These are phyloP conservation scores for Gaertneriomyces sp. DNA, from an alignment of 192 early-diverging fungal genomes.

Conservation along the genomic window DNA sequence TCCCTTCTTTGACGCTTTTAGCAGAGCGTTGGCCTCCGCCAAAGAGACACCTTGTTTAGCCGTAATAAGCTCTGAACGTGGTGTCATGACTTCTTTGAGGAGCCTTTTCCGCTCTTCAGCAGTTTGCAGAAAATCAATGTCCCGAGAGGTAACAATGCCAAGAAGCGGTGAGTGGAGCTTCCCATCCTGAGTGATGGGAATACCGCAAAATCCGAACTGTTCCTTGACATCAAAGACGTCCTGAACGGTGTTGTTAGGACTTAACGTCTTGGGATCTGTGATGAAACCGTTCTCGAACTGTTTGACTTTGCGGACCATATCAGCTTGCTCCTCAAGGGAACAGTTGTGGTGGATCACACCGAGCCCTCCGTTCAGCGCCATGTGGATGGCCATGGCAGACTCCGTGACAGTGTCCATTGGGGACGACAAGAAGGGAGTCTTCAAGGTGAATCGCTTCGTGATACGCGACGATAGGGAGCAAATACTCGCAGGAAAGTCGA, in stretches of 20 bases:
- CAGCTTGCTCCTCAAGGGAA: constrained; percentile 88
- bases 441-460: constrained; percentile 85
- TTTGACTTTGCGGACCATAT: constrained; percentile 96
- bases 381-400: constrained; percentile 95
- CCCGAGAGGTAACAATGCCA: constrained; percentile 94
- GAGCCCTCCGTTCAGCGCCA: constrained; percentile 92
- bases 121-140: constrained; percentile 82
- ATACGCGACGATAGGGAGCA: constrained; percentile 80
- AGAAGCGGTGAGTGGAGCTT: constrained; percentile 83
- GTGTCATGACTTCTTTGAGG: constrained; percentile 85
- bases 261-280: constrained; percentile 84
- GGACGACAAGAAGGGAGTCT: constrained; percentile 89
- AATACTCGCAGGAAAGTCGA: constrained; percentile 83
- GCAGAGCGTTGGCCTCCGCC: constrained; percentile 82
- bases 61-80: constrained; percentile 64
- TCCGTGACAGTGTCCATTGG: constrained; percentile 99
- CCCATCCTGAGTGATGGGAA: constrained; percentile 92
- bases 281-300: constrained; percentile 99
- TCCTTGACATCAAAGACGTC: constrained; percentile 87
- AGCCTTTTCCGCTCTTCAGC: constrained; percentile 53
- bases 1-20: constrained; percentile 88
- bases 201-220: constrained; percentile 87
- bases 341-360: constrained; percentile 99
- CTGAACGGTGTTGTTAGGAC: constrained; percentile 74
- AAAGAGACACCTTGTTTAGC: constrained; percentile 87